phyloP scores from a whole-genome alignment of 345 rosid species.

The Brassica incana region DNA sequence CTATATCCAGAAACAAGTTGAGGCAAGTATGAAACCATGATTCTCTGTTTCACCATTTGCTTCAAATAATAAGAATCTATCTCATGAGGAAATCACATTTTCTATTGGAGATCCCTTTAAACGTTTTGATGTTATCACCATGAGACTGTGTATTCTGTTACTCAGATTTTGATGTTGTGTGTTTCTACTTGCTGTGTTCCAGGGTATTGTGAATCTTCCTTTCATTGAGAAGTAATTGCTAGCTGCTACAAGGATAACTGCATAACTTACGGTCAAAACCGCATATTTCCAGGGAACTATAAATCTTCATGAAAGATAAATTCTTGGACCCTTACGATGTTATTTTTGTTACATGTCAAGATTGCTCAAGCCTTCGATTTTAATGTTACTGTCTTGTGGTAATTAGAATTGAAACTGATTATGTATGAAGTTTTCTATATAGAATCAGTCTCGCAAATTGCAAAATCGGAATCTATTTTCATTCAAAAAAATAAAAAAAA shows the following conservation, averaged over 20 bases:
- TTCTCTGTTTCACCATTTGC: constrained; percentile 62
- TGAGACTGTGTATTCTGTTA: constrained; percentile 5
- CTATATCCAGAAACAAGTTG: neutral
- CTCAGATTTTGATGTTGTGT: constrained; percentile 20
- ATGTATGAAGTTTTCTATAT: neutral
- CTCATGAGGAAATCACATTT: constrained; percentile 80
- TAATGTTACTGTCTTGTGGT: neutral
- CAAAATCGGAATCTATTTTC: too few species aligned
- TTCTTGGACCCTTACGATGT: neutral
- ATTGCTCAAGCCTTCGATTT: neutral
- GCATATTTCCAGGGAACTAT: neutral
- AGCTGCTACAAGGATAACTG: constrained; percentile 56
- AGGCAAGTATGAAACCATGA: neutral
- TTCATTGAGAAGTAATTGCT: constrained; percentile 79
- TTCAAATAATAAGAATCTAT: constrained; percentile 78
- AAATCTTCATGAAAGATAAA: constrained; percentile 14
- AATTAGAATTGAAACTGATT: neutral
- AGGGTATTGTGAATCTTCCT: constrained; percentile 94
- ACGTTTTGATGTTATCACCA: constrained; percentile 51
- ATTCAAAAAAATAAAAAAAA: too few species aligned
- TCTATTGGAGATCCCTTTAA: constrained; percentile 85
- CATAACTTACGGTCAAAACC: neutral
- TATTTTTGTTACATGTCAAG: neutral
- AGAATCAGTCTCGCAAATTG: too few species aligned
- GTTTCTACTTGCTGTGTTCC: constrained; percentile 31